Evolutionary conservation across 176 grass and related monocot genomes (phyloP).

Genomic region (Poa pratensis): DNA sequence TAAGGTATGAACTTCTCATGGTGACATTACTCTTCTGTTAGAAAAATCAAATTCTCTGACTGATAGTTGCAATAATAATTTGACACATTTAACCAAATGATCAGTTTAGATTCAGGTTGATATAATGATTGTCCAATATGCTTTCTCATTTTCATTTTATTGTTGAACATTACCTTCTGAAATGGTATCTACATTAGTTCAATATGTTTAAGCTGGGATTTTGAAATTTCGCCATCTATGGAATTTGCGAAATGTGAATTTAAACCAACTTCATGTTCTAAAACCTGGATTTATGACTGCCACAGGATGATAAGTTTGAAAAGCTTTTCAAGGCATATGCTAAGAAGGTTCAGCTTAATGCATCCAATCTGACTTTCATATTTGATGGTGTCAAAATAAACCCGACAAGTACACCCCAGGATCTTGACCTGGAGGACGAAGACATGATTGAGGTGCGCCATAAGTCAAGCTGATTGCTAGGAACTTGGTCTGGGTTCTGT

Average conservation of each 20-base stretch:
- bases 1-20: conserved; percentile 47
- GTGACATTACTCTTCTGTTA: not conserved
- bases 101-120: conserved; percentile 11
- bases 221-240: not conserved
- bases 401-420: conserved; percentile 54
- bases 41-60: not conserved
- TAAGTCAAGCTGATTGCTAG: conserved; percentile 48
- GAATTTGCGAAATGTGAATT: not conserved
- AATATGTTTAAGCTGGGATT: not conserved
- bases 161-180: not conserved
- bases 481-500: not conserved
- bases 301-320: conserved; percentile 78
- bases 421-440: conserved; percentile 76
- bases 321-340: conserved; percentile 81
- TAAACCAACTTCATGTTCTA: conserved; percentile 9
- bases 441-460: conserved; percentile 81
- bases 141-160: conserved; percentile 25
- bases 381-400: conserved; percentile 84
- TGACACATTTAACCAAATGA: not conserved
- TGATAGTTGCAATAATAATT: conserved; percentile 22
- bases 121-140: not conserved
- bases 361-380: conserved; percentile 55
- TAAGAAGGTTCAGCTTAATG: conserved; percentile 60
- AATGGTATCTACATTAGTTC: not conserved
- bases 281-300: conserved; percentile 15